Percentiles rank a stretch among this genome's conserved stretches.
Conservation (phyloP, 208 protist genomes). For the Acanthamoeba culbertsoni region DNA sequence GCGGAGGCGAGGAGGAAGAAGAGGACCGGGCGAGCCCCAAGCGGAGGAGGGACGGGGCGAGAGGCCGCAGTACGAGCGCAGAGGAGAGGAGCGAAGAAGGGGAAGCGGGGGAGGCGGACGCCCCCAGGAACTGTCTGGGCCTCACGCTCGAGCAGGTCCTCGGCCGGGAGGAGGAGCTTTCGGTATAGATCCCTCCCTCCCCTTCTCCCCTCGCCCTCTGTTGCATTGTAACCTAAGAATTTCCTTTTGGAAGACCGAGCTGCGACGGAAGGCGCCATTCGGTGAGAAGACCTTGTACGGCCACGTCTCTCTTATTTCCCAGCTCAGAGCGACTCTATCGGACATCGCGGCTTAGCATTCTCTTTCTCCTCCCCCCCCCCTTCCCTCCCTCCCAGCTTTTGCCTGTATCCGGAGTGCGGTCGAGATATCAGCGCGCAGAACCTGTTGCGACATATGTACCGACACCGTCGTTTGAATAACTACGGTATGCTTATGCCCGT, state of each 20-base stretch:
- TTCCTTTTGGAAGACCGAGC: background rate
- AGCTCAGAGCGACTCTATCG: background rate
- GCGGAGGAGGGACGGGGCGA: too few species aligned
- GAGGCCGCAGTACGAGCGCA: too few species aligned
- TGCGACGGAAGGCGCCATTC: background rate
- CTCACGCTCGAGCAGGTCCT: background rate
- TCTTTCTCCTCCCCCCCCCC: too few species aligned
- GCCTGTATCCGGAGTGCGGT: conserved; percentile 2
- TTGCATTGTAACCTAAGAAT: background rate
- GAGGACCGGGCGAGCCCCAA: too few species aligned
- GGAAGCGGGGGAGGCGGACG: background rate
- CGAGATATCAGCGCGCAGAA: background rate
- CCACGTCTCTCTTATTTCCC: background rate
- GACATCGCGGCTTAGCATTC: too few species aligned
- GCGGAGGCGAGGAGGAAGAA: too few species aligned
- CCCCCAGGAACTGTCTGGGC: background rate
- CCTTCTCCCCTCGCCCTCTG: background rate
- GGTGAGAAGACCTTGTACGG: conserved; percentile 19
- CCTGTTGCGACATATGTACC: background rate
- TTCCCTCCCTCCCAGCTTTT: background rate
- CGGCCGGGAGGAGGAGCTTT: background rate
- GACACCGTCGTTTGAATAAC: background rate
- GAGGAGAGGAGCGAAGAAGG: background rate
- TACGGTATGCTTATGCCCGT: background rate
- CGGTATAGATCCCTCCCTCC: background rate